Percentiles rank a stretch among this genome's conserved stretches.
Conservation (phyloP, 495 filamentous ascomycete species). For the Aspergillus baeticus region DNA sequence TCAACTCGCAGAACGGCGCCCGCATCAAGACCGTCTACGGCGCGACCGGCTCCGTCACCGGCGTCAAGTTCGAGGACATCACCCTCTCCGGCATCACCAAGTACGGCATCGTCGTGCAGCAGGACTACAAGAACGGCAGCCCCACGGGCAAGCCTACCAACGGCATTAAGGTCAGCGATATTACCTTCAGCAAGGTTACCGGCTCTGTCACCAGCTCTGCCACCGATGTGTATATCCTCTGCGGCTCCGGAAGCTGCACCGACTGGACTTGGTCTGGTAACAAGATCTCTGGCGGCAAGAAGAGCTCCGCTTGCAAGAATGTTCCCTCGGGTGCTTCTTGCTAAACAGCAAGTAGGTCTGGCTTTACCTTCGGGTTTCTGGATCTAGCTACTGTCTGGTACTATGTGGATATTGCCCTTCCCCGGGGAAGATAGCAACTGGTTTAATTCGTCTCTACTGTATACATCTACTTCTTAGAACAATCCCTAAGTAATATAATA, state of each 20-base stretch:
- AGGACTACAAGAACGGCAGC: constrained; percentile 66
- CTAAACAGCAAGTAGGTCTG: too few relatives aligned
- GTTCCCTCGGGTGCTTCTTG: constrained; percentile 42
- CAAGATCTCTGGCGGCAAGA: constrained; percentile 46
- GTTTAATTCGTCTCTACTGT: too few relatives aligned
- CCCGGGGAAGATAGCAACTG: too few relatives aligned
- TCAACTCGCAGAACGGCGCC: constrained; percentile 56
- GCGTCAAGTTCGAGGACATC: constrained; percentile 61
- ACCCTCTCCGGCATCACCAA: constrained; percentile 54
- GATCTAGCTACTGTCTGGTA: too few relatives aligned
- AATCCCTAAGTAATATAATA: too few relatives aligned
- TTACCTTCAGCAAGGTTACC: constrained; percentile 51
- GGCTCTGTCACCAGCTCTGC: constrained; percentile 48
- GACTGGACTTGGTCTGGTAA: constrained; percentile 51
- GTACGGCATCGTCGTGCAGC: constrained; percentile 67
- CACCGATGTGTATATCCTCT: constrained; percentile 38
- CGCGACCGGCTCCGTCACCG: constrained; percentile 55
- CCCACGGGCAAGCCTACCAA: constrained; percentile 60
- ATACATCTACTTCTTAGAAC: too few relatives aligned
- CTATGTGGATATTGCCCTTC: too few relatives aligned
- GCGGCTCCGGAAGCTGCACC: constrained; percentile 42
- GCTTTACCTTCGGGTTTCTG: too few relatives aligned
- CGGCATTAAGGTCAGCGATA: constrained; percentile 59
- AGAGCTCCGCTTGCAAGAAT: constrained; percentile 38
- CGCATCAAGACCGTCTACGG: constrained; percentile 64